Evolutionary conservation across 2,329 filamentous ascomycete genomes (phyloP), one percentile per base, ranked within the genome.

Genomic region (Arthrocladium fulminans): DNA sequence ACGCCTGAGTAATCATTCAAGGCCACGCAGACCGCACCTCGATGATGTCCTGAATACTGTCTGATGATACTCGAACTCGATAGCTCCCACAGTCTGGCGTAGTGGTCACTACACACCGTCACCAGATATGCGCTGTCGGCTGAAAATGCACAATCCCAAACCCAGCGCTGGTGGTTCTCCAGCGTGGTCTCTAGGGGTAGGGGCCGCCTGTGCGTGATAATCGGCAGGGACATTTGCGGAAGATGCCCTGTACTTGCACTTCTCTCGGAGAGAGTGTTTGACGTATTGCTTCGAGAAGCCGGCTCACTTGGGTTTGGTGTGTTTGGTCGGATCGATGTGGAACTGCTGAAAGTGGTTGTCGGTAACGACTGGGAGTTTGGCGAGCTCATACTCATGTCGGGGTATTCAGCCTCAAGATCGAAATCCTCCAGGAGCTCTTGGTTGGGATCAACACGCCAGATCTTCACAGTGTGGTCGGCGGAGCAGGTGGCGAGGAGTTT

Each of bases 81-180:
- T 15, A 96, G 72, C 71, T 96, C 89, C 89, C 89, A 96, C 49
- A 96, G 70, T 15, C 89, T 77, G 2, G 89, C 89, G 63, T 94
- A 96, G 65, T 96, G 89, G 63, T 96, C 89, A 35, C 84, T 90
- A 64, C 88, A 95, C 3, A 89, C 88, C 0, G 89, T 96, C 10
- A 96, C 89, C 5, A 96, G 73, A 61, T 96, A 96, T 0, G 89
- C 89, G 27, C 84, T 89, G 64, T 96, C 89, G 22, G 89, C 89
- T 53, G 85, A 90, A 68, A 96, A 96, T 1, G 89, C 89, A 61
- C 89, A 96, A 65, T 96, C 89, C 89, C 89, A 96, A 1, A 96
- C 89, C 89, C 89, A 96, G 47, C 89, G 82, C 69, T 96, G 89
- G 67, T 96, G 89, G 47, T 86, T 87, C 19, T 85, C 85, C 1